Evolutionary conservation across 805 yeast species (phyloP).

Genomic region (Osmozyma mogii): DNA sequence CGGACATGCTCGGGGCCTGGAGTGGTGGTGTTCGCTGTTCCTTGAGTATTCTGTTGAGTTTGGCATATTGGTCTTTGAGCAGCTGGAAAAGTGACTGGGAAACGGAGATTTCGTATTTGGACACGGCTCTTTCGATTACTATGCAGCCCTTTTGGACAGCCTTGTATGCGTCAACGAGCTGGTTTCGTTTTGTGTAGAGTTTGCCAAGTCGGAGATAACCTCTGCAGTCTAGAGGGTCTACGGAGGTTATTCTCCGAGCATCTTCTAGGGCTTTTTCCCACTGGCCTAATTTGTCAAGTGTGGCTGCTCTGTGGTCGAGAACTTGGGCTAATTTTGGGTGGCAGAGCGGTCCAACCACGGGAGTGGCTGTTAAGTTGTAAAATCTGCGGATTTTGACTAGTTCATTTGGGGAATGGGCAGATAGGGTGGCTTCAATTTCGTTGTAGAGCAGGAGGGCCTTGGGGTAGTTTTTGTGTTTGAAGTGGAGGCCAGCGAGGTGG

Average conservation of each 20-base stretch:
- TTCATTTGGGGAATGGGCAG: constrained; percentile 9
- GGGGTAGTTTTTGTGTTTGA: constrained; percentile 20
- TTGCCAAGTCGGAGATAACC: constrained; percentile 42
- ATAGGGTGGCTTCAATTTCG: constrained; percentile 15
- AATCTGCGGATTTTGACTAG: constrained; percentile 13
- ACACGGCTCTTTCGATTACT: constrained; percentile 23
- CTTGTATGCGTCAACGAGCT: constrained; percentile 28
- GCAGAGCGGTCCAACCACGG: constrained; percentile 20
- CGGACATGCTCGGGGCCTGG: too few relatives aligned
- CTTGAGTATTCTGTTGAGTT: constrained; percentile 18
- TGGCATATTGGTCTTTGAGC: constrained; percentile 17
- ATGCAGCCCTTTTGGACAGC: constrained; percentile 29
- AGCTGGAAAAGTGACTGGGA: constrained; percentile 23
- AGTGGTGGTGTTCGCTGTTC: constrained; percentile 1
- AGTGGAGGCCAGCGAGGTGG: constrained; percentile 22
- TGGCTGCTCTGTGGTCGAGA: constrained; percentile 44
- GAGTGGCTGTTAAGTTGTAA: constrained; percentile 17
- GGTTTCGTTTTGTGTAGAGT: constrained; percentile 16
- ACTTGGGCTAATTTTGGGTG: constrained; percentile 31
- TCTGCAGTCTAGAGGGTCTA: constrained; percentile 41
- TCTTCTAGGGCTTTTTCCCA: constrained; percentile 28
- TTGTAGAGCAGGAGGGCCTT: constrained; percentile 23
- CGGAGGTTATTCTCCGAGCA: constrained; percentile 21
- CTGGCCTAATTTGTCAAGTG: constrained; percentile 33
- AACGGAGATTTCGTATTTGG: constrained; percentile 19